phyloP scores from a whole-genome alignment of 164 flowering plant species.

The Magnolia sinica region DNA sequence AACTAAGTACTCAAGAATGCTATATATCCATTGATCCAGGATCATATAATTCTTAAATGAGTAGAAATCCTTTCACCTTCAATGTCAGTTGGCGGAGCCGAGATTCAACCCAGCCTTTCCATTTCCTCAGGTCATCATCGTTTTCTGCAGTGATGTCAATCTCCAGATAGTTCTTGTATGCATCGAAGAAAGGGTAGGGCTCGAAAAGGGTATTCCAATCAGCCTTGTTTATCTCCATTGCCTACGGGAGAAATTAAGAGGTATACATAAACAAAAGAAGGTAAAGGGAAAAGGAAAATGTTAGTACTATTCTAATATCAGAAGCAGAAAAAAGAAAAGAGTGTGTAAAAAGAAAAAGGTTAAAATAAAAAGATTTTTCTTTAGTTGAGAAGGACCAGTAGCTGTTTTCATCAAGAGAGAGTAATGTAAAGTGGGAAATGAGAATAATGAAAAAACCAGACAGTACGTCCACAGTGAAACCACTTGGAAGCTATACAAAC shows the following conservation, averaged over 20 bases:
- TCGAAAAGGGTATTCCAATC: constrained; percentile 74
- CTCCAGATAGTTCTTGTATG: constrained; percentile 79
- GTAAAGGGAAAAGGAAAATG: neutral
- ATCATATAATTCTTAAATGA: no score
- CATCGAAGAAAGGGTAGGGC: constrained; percentile 78
- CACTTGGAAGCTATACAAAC: constrained; percentile 3
- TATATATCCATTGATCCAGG: no score
- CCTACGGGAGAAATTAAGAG: constrained; percentile 35
- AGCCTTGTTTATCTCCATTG: constrained; percentile 57
- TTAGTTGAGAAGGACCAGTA: no score
- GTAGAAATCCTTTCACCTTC: constrained; percentile 39
- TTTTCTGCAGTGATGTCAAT: constrained; percentile 71
- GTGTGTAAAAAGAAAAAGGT: neutral
- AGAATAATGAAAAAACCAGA: neutral
- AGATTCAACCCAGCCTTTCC: constrained; percentile 99
- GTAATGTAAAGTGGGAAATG: no score
- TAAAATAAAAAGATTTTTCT: no score
- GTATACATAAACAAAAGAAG: neutral
- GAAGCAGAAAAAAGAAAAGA: no score
- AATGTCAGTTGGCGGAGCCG: constrained; percentile 78
- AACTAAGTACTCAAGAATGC: no score
- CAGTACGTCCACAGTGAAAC: neutral
- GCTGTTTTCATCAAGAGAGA: no score
- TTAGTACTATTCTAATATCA: neutral
- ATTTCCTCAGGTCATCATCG: constrained; percentile 62